A percentile compares a stretch with the other conserved stretches of the same genome.
phyloP scores from a whole-genome alignment of 352 stramenopile genomes.

The Pythium rhizo-oryzae region DNA sequence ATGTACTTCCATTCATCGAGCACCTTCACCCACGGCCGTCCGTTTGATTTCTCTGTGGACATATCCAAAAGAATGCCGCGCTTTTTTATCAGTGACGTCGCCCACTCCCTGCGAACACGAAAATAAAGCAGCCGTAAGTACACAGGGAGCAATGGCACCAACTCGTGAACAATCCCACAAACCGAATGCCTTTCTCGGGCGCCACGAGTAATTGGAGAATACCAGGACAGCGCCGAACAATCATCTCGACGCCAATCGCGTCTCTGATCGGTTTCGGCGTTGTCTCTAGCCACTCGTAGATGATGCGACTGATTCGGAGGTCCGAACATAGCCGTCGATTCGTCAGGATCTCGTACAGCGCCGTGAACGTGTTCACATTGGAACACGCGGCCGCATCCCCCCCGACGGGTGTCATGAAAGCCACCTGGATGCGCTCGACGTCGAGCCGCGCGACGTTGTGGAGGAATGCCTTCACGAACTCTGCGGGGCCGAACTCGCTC shows the following conservation, averaged over 20 bases:
- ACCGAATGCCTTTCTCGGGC: slow-evolving; percentile 77
- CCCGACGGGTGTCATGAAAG: slow-evolving; percentile 34
- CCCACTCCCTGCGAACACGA: slow-evolving; percentile 55
- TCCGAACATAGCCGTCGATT: slow-evolving; percentile 79
- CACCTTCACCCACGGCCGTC: slow-evolving; percentile 64
- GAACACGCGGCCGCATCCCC: not conserved
- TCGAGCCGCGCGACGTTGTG: slow-evolving; percentile 74
- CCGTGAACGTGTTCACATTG: slow-evolving; percentile 24
- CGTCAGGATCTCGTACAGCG: slow-evolving; percentile 83
- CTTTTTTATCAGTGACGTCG: slow-evolving; percentile 53
- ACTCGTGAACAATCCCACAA: not conserved
- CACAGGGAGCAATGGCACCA: too few species aligned
- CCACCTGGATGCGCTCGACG: slow-evolving; percentile 59
- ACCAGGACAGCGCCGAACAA: slow-evolving; percentile 61
- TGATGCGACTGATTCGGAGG: slow-evolving; percentile 72
- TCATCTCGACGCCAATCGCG: slow-evolving; percentile 41
- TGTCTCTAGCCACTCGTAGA: slow-evolving; percentile 67
- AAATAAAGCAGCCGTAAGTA: not conserved
- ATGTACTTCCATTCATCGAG: slow-evolving; percentile 90
- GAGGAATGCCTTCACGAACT: slow-evolving; percentile 80
- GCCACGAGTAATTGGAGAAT: slow-evolving; percentile 79
- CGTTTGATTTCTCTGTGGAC: slow-evolving; percentile 36
- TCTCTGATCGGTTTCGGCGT: slow-evolving; percentile 39
- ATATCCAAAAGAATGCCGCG: slow-evolving; percentile 52
- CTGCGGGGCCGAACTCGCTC: slow-evolving; percentile 70